Conservation (phyloP, 2,329 filamentous ascomycete species). For the Hymenoscyphus repandus region DNA sequence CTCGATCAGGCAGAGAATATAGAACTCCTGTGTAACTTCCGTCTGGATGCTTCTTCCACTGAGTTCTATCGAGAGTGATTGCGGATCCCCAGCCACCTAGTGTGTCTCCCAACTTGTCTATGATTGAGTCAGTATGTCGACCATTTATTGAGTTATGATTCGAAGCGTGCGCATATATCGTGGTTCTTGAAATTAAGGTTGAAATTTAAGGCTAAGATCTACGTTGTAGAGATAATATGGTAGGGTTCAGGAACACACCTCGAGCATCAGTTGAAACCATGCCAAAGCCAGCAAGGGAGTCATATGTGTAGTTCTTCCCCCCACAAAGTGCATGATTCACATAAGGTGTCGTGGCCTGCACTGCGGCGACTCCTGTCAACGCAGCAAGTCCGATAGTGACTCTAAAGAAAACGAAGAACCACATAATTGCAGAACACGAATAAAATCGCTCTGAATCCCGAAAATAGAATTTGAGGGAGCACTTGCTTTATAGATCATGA, state of each 20-base stretch:
- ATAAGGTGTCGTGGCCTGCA: slow-evolving; percentile 1
- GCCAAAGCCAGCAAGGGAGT: slow-evolving; percentile 63
- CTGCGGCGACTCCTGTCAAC: slow-evolving; percentile 5
- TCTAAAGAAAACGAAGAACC: neutral
- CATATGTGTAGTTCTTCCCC: slow-evolving; percentile 58
- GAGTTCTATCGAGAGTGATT: slow-evolving; percentile 53
- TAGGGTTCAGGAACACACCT: neutral
- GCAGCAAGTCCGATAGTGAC: neutral
- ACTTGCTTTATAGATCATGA: neutral
- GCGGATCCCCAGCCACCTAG: slow-evolving; percentile 62
- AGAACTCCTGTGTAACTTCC: slow-evolving; percentile 53
- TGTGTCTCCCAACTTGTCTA: slow-evolving; percentile 65
- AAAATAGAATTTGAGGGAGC: neutral
- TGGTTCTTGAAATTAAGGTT: too few species aligned
- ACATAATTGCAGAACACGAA: neutral
- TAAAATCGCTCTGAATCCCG: neutral
- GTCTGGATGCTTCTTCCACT: slow-evolving; percentile 50
- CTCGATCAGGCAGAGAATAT: slow-evolving; percentile 61
- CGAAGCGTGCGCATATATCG: too few species aligned
- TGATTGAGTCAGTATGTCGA: neutral
- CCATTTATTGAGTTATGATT: neutral
- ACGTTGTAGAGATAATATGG: neutral
- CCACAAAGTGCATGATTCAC: slow-evolving; percentile 33
- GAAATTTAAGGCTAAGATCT: too few species aligned
- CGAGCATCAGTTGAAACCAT: slow-evolving; percentile 49